Base-by-base conservation (phyloP, 352 stramenopile genomes). In the Pythium rhizo-oryzae region DNA sequence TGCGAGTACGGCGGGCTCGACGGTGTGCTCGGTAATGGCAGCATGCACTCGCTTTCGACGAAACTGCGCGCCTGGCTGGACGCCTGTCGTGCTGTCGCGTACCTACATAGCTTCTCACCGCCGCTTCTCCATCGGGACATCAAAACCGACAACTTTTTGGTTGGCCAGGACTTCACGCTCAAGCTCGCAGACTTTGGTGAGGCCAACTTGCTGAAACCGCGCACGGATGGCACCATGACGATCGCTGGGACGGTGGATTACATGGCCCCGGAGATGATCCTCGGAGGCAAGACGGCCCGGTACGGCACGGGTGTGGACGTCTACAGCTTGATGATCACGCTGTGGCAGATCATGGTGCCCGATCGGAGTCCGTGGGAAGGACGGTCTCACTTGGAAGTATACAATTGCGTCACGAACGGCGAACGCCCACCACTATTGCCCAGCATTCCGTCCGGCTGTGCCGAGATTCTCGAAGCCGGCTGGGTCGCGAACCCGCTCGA, bases 11-110 rank as follows among this genome's bases (percentile, higher is more conserved):
- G 88, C 23, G 81, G 83, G 0, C 75, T 96, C 16, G 87, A 94
- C 21, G 74, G 80, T 18, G 79, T 80, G 71, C 30, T 37, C 87
- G 3, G 76, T 90, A 4, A 76, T 67, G 0, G 76, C 76, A 0
- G 69, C 76, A 12, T 65, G 80, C 1, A 63, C 79, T 1, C 65
- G 9, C 47, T 96, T 2, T 82, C 76, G 19, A 88, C 81, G 3
- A 96, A 93, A 52, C 77, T 96, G 19, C 92, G 92, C 57, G 85
- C 86, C 0, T 96, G 87, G 82, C 65, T 96, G n/a, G 88, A 96
- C 71, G 85, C 86, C 0, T 94, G 86, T 56, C 81, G 84, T 6
- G 81, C 88, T 8, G 85, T 87, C 6, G 79, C 79, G n/a, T 85
- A 84, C 53, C 28, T 87, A n/a, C 79, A 87, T 47, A 83, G 74